These are phyloP conservation scores for Diaporthe vaccinii DNA, from an alignment of 2,329 filamentous ascomycete species.

Conservation along the genomic window DNA sequence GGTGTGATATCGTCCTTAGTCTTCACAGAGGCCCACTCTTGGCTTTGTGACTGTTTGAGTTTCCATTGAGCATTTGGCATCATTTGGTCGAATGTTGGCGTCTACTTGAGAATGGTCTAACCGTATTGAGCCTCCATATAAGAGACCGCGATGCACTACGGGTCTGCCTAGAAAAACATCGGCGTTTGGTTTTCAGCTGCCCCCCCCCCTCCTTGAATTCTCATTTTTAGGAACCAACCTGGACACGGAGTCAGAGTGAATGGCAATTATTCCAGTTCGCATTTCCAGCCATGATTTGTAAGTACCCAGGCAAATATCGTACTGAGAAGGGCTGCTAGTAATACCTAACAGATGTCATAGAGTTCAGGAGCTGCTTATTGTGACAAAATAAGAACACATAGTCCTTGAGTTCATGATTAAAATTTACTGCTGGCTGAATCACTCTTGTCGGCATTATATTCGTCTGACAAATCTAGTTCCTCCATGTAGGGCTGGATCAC, in stretches of 20 bases:
- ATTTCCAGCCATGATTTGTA: neutral
- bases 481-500: no score
- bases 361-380: neutral
- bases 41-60: neutral
- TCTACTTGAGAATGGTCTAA: neutral
- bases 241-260: neutral
- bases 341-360: neutral
- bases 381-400: no score
- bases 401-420: no score
- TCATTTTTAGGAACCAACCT: neutral
- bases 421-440: no score
- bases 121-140: neutral
- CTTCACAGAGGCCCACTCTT: neutral
- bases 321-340: neutral
- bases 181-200: neutral
- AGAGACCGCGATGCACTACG: neutral
- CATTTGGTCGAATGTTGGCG: neutral
- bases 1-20: neutral
- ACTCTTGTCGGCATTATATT: no score
- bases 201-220: rapidly evolving
- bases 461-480: no score
- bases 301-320: neutral
- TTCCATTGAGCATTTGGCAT: neutral
- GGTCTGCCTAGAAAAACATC: neutral
- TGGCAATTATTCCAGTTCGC: neutral